Conservation (phyloP, 768 basidiomycete species). For the Boletus rubescentipes region DNA sequence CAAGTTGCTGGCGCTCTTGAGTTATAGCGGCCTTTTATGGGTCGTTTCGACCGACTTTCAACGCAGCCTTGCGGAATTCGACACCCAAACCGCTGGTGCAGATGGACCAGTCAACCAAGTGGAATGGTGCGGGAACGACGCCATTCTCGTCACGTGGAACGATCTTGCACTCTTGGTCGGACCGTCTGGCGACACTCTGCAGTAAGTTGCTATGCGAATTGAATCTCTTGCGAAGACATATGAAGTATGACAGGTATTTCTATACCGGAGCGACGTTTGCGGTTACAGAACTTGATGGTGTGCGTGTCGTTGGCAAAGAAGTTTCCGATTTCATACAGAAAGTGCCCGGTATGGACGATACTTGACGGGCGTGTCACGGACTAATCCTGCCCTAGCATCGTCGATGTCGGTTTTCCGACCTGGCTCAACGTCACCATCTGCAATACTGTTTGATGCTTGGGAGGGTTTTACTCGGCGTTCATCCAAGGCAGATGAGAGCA, state of each 20-base stretch:
- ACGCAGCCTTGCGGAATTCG: slow-evolving; percentile 83
- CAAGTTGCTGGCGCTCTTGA: slow-evolving; percentile 84
- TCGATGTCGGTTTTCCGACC: slow-evolving; percentile 85
- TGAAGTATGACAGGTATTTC: slow-evolving; percentile 57
- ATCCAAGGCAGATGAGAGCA: slow-evolving; percentile 91
- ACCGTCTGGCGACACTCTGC: slow-evolving; percentile 82
- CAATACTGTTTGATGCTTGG: slow-evolving; percentile 91
- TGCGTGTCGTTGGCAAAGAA: slow-evolving; percentile 78
- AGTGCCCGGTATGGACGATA: slow-evolving; percentile 68
- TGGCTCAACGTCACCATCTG: slow-evolving; percentile 87
- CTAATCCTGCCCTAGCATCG: slow-evolving; percentile 50
- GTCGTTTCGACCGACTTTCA: slow-evolving; percentile 96
- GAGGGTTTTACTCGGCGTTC: slow-evolving; percentile 81
- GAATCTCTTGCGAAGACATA: slow-evolving; percentile 2
- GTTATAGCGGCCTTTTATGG: slow-evolving; percentile 71
- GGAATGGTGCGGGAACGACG: slow-evolving; percentile 97
- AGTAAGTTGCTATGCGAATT: slow-evolving; percentile 47
- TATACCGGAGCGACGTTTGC: slow-evolving; percentile 76
- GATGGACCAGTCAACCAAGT: slow-evolving; percentile 66
- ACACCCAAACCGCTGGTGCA: slow-evolving; percentile 58
- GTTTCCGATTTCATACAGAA: slow-evolving; percentile 90
- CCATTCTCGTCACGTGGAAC: slow-evolving; percentile 85
- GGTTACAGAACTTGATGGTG: slow-evolving; percentile 86
- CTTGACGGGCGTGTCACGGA: neutral
- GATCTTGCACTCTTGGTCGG: slow-evolving; percentile 81